These are phyloP conservation scores for Setaria viridis DNA, from an alignment of 202 grass and related monocot genomes.

Conservation along the genomic window DNA sequence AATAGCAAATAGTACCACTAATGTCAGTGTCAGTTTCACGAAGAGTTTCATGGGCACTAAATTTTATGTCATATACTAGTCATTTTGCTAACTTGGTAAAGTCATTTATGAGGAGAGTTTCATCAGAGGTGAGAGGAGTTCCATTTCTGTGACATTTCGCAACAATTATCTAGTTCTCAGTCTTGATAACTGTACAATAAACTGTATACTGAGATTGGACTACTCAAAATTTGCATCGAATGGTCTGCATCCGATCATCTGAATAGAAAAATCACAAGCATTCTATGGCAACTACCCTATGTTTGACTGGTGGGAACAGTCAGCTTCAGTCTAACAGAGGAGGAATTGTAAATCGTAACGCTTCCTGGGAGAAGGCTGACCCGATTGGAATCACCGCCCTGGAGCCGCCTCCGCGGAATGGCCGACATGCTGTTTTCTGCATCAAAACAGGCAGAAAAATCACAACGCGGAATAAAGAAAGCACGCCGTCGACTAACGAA, in stretches of 20 bases:
- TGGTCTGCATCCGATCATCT: neutral
- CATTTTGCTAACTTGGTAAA: too few species aligned
- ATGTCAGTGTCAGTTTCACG: too few species aligned
- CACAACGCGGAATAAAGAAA: neutral
- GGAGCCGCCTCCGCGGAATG: neutral
- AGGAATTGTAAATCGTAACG: neutral
- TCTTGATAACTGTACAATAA: too few species aligned
- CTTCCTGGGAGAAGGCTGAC: neutral
- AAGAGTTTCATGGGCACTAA: too few species aligned
- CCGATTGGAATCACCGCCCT: neutral
- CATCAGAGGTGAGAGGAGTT: too few species aligned
- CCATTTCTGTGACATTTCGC: too few species aligned
- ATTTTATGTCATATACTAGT: too few species aligned
- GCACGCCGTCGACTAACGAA: neutral
- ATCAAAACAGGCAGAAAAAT: too few species aligned
- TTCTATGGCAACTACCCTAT: neutral
- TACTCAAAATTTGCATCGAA: neutral
- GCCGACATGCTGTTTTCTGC: slow-evolving; percentile 18
- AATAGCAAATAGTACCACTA: too few species aligned
- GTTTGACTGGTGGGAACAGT: neutral
- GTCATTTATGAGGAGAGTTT: too few species aligned
- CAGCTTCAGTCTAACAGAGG: neutral
- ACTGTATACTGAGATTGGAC: too few species aligned
- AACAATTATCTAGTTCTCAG: too few species aligned
- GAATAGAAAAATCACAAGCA: neutral